These are phyloP conservation scores for Nemania sp. DNA, from an alignment of 2,329 filamentous ascomycete genomes.

Conservation along the genomic window DNA sequence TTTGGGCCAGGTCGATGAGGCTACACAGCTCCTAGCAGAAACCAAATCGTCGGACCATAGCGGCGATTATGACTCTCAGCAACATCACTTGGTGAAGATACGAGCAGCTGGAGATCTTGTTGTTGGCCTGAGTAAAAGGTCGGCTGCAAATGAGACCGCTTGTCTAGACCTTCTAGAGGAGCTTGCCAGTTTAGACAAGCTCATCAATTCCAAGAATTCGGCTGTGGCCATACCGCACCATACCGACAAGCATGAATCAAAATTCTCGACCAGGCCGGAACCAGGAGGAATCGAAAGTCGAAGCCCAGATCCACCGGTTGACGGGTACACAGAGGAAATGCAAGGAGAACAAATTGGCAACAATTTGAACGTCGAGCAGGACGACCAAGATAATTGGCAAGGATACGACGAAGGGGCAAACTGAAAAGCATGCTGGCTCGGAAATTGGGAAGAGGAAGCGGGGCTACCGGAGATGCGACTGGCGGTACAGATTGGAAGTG, in stretches of 20 bases:
- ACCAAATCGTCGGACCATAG: conserved; percentile 11
- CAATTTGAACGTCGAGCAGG: conserved; percentile 4
- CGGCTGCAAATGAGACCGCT: conserved; percentile 27
- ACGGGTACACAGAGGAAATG: conserved; percentile 2
- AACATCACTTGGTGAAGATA: conserved; percentile 33
- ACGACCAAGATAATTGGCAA: neutral
- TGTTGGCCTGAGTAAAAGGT: conserved; percentile 28
- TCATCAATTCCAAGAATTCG: conserved; percentile 29
- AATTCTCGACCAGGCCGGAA: neutral
- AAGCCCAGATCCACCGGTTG: neutral
- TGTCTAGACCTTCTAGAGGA: conserved; percentile 35
- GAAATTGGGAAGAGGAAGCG: neutral
- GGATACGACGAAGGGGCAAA: neutral
- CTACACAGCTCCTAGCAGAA: conserved; percentile 20
- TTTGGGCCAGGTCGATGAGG: conserved; percentile 31
- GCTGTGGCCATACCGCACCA: conserved; percentile 23
- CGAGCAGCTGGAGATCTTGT: conserved; percentile 25
- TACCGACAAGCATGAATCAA: conserved; percentile 21
- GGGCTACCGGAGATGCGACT: neutral
- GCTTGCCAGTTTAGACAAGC: conserved; percentile 31
- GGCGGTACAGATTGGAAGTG: neutral
- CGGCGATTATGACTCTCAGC: conserved; percentile 28
- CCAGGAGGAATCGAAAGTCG: neutral
- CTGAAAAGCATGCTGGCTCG: neutral
- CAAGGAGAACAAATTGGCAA: neutral